Evolutionary conservation across 768 basidiomycete species (phyloP).

Genomic region (Suillus brevipes): DNA sequence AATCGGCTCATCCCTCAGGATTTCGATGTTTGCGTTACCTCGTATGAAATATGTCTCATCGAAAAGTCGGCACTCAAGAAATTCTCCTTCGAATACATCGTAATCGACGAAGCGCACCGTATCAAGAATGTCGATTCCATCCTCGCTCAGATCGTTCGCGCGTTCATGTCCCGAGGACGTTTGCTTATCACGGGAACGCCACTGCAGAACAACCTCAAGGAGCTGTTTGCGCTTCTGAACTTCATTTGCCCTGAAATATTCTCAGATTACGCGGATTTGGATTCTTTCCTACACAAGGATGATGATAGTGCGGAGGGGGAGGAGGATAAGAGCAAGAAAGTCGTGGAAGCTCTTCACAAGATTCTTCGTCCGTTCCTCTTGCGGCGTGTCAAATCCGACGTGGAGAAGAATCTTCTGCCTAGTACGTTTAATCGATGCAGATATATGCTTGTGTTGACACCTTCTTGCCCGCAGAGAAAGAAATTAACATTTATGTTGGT

Average conservation of each 20-base stretch:
- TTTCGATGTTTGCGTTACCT: conserved; percentile 94
- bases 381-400: conserved; percentile 92
- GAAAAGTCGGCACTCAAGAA: conserved; percentile 93
- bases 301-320: conserved; percentile 64
- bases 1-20: conserved; percentile 79
- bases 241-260: conserved; percentile 98
- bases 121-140: conserved; percentile 99
- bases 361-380: conserved; percentile 94
- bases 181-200: conserved; percentile 97
- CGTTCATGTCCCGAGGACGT: conserved; percentile 85
- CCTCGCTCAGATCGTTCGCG: conserved; percentile 89
- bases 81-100: conserved; percentile 96
- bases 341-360: conserved; percentile 96
- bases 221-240: conserved; percentile 88
- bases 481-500: conserved; percentile 97
- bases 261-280: conserved; percentile 86
- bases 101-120: conserved; percentile 97
- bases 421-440: conserved; percentile 42
- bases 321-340: conserved; percentile 85
- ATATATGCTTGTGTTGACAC: neutral
- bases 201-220: conserved; percentile 94
- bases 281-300: conserved; percentile 92
- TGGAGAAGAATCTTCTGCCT: conserved; percentile 93
- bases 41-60: conserved; percentile 95
- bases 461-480: conserved; percentile 66